Evolutionary conservation across 176 grass and related monocot genomes (phyloP), one percentile per base, ranked within the genome.

Genomic region (Cenchrus fungigraminus): DNA sequence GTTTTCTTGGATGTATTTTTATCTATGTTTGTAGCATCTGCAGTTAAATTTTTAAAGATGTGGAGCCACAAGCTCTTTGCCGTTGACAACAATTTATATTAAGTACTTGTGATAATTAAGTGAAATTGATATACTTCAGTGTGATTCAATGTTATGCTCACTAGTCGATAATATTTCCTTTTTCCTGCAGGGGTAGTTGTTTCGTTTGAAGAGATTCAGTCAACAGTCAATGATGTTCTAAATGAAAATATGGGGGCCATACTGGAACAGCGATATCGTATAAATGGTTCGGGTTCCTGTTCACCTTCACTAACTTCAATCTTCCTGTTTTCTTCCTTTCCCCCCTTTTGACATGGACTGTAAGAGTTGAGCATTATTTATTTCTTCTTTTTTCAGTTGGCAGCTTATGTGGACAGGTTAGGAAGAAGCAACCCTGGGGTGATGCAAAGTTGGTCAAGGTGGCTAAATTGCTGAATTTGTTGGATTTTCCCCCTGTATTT

Each of bases 401-500:
- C 46, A 94, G 86, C 86, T 82, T 98, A 73, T 98, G 93, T 34
- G 93, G 93, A 56, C 97, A 96, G 71, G 91, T 99, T 61, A 99
- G 93, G 76, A 94, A 94, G 91, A 79, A 37, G 67, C 93, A 99
- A 13, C 91, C 97, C 20, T 96, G 97, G 97, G 90, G 90, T 76
- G 97, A 98, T 96, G 93, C 97, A 51, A 99, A 96, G 91, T 86
- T 79, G 0, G 91, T 83, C 42, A 96, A 99, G 97, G 93, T 96
- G 86, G 53, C 7, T 53, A 9, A 72, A 17, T 54, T 31, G 49
- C 25, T 74, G 71, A 74, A 73, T 2, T 28, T 73, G 12, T 73
- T 54, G 1, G 29, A 32, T 9, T 15, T 4, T 32, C 2, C 0
- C 13, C 12, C 3, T 4, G 4, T 46, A 44, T 70, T 20, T 43